Base-by-base conservation (phyloP, 164 flowering plant species). In the Magnolia officinalis region DNA sequence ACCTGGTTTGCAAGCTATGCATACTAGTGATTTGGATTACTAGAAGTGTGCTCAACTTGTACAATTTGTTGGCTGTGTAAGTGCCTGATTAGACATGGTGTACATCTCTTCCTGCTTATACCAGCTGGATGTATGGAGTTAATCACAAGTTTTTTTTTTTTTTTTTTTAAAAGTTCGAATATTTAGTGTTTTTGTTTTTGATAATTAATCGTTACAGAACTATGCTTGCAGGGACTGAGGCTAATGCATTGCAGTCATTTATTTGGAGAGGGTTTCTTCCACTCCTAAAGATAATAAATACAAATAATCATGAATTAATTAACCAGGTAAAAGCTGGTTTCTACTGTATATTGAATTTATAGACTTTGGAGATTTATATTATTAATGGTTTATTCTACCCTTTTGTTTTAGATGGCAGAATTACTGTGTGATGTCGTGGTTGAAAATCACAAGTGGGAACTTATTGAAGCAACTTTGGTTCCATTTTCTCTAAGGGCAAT, bases 261-360 rank as follows among this genome's bases (percentile, higher is more conserved):
- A 82, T 88, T 11, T 86, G 89, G 88, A 88, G 76, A 82, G 82
- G 85, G 59, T 90, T 88, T 79, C 71, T 96, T 79, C 98, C 96
- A 11, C 67, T 86, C 26, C 72, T 88, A 81, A 86, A 79, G 81
- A 83, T 83, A 75, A 73, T 80, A n/a, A 81, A 81, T 75, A 59
- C 78, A 21, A 80, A 75, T 79, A 88, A 88, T 26, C 81, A 74
- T 50, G 89, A 85, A 77, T 74, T 89, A 65, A 84, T 92, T 75
- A 85, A 85, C 75, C 86, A 89, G 95, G 98, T 96, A 88, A 75
- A 19, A 73, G 4, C 31, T 55, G 49, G 19, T 29, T 29, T 67
- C n/a, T 21, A 8, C 9, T 50, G 55, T 70, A 70, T 19, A 14
- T 20, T n/a, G 16, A 49, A 52, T 19, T 2, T 19, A n/a, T n/a